Percentiles rank a stretch among this genome's conserved stretches.
phyloP scores from a whole-genome alignment of 208 protist genomes.

The Strigomonas oncopelti region DNA sequence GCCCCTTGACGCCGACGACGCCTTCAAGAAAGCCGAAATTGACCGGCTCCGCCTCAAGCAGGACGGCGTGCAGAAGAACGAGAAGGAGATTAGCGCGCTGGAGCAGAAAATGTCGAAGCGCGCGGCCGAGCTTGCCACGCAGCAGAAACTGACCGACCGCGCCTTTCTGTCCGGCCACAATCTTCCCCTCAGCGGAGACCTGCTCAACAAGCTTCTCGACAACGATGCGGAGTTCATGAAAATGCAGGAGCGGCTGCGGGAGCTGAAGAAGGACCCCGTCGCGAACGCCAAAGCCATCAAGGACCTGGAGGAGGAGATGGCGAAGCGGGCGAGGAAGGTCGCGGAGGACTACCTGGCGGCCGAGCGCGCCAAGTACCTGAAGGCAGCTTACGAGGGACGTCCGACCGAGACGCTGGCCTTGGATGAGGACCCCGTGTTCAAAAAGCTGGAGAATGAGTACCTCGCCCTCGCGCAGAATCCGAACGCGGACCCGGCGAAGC shows the following conservation, averaged over 20 bases:
- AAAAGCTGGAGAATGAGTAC: constrained; percentile 22
- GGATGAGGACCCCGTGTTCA: constrained; percentile 28
- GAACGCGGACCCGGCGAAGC: constrained; percentile 16
- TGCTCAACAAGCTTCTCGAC: constrained; percentile 29
- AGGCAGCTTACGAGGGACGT: constrained; percentile 29
- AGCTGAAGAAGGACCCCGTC: constrained; percentile 30
- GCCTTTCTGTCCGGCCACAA: constrained; percentile 26
- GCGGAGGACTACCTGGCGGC: constrained; percentile 17
- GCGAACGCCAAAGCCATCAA: constrained; percentile 39
- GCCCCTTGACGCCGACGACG: constrained; percentile 32
- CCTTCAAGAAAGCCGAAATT: constrained; percentile 33
- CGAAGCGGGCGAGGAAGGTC: constrained; percentile 16
- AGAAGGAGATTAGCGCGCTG: constrained; percentile 21
- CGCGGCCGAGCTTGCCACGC: constrained; percentile 46
- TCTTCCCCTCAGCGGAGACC: constrained; percentile 13
- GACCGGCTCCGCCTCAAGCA: constrained; percentile 46
- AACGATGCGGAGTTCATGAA: constrained; percentile 18
- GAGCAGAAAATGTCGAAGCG: constrained; percentile 43
- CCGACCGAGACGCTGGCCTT: constrained; percentile 19
- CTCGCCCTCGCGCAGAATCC: constrained; percentile 20
- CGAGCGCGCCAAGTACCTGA: constrained; percentile 26
- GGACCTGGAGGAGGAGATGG: constrained; percentile 28
- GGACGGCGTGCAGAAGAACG: constrained; percentile 26
- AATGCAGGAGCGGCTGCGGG: constrained; percentile 32
- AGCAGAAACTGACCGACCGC: constrained; percentile 36